Evolutionary conservation across 106 monocot genomes (phyloP).

Genomic region (Allium sativum): DNA sequence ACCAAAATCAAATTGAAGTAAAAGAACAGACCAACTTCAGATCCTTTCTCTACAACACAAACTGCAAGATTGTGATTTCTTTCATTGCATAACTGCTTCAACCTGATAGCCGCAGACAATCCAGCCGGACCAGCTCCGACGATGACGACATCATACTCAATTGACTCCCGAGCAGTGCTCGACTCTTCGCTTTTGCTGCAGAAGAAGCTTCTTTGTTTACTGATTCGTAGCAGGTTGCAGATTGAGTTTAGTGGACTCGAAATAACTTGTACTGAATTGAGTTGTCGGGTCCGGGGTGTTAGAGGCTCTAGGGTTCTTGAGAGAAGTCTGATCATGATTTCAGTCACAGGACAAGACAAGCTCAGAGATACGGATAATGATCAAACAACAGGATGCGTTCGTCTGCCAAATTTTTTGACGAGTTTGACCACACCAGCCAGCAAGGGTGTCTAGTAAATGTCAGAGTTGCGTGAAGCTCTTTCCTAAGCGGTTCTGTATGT

Average conservation of each 20-base stretch:
- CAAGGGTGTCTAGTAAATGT: no score
- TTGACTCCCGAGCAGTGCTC: conserved; percentile 31
- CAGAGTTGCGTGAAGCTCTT: no score
- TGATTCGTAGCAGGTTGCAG: neutral
- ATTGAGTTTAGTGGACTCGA: neutral
- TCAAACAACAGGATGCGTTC: no score
- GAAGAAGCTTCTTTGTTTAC: neutral
- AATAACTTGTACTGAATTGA: neutral
- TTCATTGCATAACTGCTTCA: conserved; percentile 84
- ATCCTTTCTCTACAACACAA: conserved; percentile 82
- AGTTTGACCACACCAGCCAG: no score
- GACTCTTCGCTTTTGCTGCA: neutral
- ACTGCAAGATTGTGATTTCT: conserved; percentile 55
- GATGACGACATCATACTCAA: conserved; percentile 78
- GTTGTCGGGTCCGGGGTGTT: neutral
- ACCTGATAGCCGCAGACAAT: conserved; percentile 64
- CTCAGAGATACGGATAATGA: neutral
- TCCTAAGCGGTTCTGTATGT: no score
- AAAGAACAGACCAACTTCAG: conserved; percentile 64
- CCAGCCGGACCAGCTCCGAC: conserved; percentile 86
- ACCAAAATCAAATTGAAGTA: neutral
- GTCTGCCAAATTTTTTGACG: no score
- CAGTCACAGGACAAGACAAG: neutral
- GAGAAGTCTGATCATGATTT: conserved; percentile 4
- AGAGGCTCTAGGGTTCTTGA: neutral